phyloP scores from a whole-genome alignment of 768 basidiomycete species.

The Boletus fagicola region DNA sequence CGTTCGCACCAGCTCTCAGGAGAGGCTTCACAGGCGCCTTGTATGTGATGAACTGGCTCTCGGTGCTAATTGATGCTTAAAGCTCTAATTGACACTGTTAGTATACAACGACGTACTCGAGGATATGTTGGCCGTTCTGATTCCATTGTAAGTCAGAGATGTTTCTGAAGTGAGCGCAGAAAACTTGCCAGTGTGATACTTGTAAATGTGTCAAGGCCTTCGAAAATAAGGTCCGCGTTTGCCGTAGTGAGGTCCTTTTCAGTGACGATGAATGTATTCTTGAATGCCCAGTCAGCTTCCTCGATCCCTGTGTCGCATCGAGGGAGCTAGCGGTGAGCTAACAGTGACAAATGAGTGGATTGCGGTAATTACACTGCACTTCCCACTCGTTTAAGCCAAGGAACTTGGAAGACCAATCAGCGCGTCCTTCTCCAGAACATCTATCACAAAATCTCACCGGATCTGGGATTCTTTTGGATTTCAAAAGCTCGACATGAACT shows the following conservation, averaged over 20 bases:
- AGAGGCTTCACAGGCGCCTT: constrained; percentile 56
- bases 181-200: constrained; percentile 57
- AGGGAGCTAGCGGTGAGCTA: not conserved
- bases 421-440: not conserved
- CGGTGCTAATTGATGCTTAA: constrained; percentile 43
- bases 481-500: constrained; percentile 83
- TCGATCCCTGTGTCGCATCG: constrained; percentile 66
- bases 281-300: constrained; percentile 84
- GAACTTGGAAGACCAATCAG: constrained; percentile 45
- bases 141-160: constrained; percentile 1
- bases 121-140: constrained; percentile 72
- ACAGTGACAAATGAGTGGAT: not conserved
- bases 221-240: constrained; percentile 77
- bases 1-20: constrained; percentile 58
- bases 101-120: constrained; percentile 42
- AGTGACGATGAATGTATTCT: constrained; percentile 55
- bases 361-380: constrained; percentile 68
- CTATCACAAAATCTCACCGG: constrained; percentile 54
- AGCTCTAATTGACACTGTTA: not conserved
- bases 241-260: constrained; percentile 43
- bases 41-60: constrained; percentile 83
- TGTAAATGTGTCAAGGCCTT: constrained; percentile 90
- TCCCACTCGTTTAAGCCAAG: constrained; percentile 83
- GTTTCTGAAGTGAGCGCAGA: not conserved
- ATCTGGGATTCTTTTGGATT: constrained; percentile 71